These are phyloP conservation scores for Cladosporium sp. DNA, from an alignment of 2,329 filamentous ascomycete species.

Conservation along the genomic window DNA sequence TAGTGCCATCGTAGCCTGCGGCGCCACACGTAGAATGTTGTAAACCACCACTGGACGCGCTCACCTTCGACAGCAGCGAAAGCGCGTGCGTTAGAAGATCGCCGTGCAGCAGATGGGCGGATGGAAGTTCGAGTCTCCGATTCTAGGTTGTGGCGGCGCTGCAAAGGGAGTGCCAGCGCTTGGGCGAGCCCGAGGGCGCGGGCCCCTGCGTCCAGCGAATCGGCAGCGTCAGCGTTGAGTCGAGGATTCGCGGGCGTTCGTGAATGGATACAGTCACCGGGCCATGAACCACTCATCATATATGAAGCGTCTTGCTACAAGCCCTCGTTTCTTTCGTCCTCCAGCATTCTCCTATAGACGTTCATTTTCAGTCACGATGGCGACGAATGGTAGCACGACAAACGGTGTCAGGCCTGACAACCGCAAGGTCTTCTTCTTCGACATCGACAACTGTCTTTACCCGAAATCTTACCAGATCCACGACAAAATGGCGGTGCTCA, in stretches of 20 bases:
- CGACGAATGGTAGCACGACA: not conserved
- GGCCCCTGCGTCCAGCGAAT: not conserved
- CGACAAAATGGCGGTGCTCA: constrained; percentile 80
- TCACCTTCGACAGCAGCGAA: not conserved
- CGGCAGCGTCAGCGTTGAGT: not conserved
- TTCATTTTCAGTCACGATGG: constrained; percentile 5
- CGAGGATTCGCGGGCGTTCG: constrained; percentile 5
- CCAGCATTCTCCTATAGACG: not conserved
- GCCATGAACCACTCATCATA: constrained; percentile 1
- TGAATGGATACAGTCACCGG: constrained; percentile 8
- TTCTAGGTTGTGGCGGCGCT: constrained; percentile 8
- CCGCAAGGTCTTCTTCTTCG: constrained; percentile 64
- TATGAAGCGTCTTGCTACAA: not conserved
- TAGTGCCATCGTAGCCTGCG: constrained; percentile 16
- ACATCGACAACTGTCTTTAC: constrained; percentile 98
- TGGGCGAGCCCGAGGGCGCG: not conserved
- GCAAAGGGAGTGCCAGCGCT: not conserved
- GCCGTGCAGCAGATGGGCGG: constrained; percentile 1
- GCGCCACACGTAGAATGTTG: not conserved
- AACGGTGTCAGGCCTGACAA: constrained; percentile 9
- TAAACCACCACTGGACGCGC: not conserved
- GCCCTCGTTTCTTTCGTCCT: not conserved
- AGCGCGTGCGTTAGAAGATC: not conserved
- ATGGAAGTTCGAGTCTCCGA: not conserved
- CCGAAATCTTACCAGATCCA: constrained; percentile 72